These are phyloP conservation scores for Blastocystis sp. DNA, from an alignment of 352 stramenopile species.

Conservation along the genomic window DNA sequence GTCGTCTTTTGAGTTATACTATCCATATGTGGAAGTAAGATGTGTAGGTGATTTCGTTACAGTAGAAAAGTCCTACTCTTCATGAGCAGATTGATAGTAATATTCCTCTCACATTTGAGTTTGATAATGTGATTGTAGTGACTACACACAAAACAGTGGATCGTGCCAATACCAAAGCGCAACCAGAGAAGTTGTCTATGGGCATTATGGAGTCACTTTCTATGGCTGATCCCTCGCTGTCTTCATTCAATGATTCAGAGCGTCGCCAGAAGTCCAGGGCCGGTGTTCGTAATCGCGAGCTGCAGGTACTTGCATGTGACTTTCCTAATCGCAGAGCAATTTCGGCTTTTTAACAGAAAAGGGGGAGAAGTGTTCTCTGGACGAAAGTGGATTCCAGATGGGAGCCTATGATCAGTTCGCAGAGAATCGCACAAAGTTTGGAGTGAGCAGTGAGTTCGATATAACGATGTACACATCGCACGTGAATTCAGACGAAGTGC, in stretches of 20 bases:
- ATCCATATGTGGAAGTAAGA: conserved; percentile 4
- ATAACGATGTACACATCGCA: conserved; percentile 43
- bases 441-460: conserved; percentile 28
- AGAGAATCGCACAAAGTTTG: conserved; percentile 39
- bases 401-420: conserved; percentile 51
- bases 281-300: neutral
- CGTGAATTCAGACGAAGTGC: conserved; percentile 4
- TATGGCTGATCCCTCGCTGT: neutral
- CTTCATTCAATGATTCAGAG: conserved; percentile 27
- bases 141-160: neutral
- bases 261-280: neutral
- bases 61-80: neutral
- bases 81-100: neutral
- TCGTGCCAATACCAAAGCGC: neutral
- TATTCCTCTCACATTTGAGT: neutral
- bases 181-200: conserved; percentile 30
- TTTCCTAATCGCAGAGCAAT: neutral
- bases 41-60: neutral
- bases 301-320: neutral
- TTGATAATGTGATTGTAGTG: neutral
- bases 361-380: neutral
- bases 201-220: conserved; percentile 36
- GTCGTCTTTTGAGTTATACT: neutral
- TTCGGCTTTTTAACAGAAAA: conserved; percentile 9
- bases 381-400: conserved; percentile 47